Conservation (phyloP, 768 basidiomycete species). For the Tulasnella sp. region DNA sequence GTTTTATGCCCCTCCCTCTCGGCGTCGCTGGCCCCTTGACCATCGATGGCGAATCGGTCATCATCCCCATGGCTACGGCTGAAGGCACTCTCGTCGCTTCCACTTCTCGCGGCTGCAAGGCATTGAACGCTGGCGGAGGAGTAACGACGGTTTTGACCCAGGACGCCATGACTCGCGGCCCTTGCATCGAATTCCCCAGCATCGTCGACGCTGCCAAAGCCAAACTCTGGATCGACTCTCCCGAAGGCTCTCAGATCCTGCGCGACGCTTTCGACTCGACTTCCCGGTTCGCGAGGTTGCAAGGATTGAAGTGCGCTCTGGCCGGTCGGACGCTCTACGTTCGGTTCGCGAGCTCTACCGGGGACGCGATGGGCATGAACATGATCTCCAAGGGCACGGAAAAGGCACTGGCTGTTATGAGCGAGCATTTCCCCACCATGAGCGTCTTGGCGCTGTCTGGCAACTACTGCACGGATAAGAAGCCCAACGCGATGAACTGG, state of each 20-base stretch:
- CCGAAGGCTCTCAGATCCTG: conserved; percentile 63
- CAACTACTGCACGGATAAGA: conserved; percentile 99
- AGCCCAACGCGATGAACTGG: conserved; percentile 99
- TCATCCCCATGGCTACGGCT: conserved; percentile 99
- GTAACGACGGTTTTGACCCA: conserved; percentile 85
- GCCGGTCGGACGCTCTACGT: conserved; percentile 91
- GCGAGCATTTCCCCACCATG: conserved; percentile 81
- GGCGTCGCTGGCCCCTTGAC: conserved; percentile 94
- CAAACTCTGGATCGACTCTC: conserved; percentile 76
- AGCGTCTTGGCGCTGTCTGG: conserved; percentile 80
- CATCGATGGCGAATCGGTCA: conserved; percentile 72
- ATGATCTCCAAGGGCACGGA: conserved; percentile 99
- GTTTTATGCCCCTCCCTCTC: conserved; percentile 91
- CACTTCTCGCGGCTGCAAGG: conserved; percentile 94
- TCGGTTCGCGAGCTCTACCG: conserved; percentile 87
- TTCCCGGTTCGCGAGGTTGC: conserved; percentile 80
- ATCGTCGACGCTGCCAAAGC: conserved; percentile 71
- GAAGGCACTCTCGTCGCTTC: conserved; percentile 98
- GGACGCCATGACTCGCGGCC: conserved; percentile 97
- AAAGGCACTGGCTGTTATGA: conserved; percentile 75
- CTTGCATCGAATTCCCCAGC: conserved; percentile 91
- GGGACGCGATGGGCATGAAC: conserved; percentile 99
- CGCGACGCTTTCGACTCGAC: conserved; percentile 88
- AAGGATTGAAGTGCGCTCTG: conserved; percentile 74
- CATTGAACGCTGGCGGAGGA: conserved; percentile 90